phyloP scores from a whole-genome alignment of 164 flowering plant species.

The Kalanchoe fedtschenkoi region DNA sequence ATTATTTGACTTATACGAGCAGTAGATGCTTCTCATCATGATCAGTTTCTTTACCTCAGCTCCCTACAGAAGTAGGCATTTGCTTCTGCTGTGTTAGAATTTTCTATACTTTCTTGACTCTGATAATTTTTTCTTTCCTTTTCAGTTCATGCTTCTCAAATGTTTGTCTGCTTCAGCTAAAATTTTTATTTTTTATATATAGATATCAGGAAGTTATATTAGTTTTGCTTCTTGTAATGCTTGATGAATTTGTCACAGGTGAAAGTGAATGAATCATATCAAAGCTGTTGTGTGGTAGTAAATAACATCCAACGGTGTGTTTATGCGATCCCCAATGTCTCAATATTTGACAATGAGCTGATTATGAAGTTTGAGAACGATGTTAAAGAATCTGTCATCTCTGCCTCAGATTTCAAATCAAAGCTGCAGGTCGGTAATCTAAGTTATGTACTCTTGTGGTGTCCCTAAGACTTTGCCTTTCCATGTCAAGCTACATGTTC shows the following conservation, averaged over 20 bases:
- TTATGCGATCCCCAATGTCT: constrained; percentile 65
- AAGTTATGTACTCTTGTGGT: background rate
- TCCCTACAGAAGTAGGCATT: background rate
- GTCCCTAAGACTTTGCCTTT: background rate
- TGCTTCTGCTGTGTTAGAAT: background rate
- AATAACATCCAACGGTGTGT: constrained; percentile 88
- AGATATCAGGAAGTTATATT: no score
- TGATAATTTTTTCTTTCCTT: no score
- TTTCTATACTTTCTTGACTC: background rate
- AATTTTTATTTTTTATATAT: background rate
- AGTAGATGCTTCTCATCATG: background rate
- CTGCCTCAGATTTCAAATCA: constrained; percentile 32
- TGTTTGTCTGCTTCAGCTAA: background rate
- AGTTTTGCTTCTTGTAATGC: no score
- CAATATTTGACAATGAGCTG: constrained; percentile 38
- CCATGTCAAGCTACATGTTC: background rate
- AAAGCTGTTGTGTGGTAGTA: constrained; percentile 86
- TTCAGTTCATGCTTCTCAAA: no score
- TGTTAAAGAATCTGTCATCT: constrained; percentile 34
- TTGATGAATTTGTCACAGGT: constrained; percentile 28
- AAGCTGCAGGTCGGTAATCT: constrained; percentile 55
- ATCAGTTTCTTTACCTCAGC: background rate
- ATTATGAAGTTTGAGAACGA: constrained; percentile 55
- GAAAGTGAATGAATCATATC: constrained; percentile 58
- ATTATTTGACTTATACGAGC: background rate